Evolutionary conservation across 768 basidiomycete genomes (phyloP).

Genomic region (Mycena capillaripes): DNA sequence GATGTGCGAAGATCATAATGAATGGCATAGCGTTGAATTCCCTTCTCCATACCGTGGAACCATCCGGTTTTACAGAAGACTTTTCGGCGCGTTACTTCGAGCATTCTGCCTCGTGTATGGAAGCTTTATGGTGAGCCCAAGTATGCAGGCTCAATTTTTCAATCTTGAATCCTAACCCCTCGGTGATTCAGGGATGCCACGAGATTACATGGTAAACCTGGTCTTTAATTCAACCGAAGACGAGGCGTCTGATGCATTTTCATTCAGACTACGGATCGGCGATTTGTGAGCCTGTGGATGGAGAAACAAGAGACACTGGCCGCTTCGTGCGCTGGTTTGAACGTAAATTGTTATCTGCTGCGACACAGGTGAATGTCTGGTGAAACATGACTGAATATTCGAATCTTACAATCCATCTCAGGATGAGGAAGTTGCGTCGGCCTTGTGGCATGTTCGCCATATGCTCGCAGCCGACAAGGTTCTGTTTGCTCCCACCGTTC

Average conservation of each 20-base stretch:
- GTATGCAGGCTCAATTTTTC: no score
- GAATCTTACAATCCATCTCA: no score
- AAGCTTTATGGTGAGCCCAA: slow-evolving; percentile 29
- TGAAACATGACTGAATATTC: no score
- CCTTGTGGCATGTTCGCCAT: no score
- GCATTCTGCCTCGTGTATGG: background rate
- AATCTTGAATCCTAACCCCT: no score
- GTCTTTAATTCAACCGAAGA: background rate
- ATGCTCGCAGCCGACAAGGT: no score
- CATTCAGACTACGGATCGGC: background rate
- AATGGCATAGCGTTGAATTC: slow-evolving; percentile 39
- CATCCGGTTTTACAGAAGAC: background rate
- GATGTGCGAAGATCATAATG: slow-evolving; percentile 40
- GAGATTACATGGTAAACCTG: slow-evolving; percentile 27
- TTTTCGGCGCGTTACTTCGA: slow-evolving; percentile 21
- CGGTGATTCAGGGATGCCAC: slow-evolving; percentile 24
- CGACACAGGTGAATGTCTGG: background rate
- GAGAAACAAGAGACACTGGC: background rate
- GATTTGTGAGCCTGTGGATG: background rate
- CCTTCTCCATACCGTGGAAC: slow-evolving; percentile 18
- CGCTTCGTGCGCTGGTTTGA: background rate
- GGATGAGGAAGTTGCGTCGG: no score
- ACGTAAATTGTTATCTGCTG: background rate
- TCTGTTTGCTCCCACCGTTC: no score
- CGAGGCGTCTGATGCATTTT: no score